Conservation (phyloP, 1,284 basidiomycete genomes). For the Amylostereum chailletii region DNA sequence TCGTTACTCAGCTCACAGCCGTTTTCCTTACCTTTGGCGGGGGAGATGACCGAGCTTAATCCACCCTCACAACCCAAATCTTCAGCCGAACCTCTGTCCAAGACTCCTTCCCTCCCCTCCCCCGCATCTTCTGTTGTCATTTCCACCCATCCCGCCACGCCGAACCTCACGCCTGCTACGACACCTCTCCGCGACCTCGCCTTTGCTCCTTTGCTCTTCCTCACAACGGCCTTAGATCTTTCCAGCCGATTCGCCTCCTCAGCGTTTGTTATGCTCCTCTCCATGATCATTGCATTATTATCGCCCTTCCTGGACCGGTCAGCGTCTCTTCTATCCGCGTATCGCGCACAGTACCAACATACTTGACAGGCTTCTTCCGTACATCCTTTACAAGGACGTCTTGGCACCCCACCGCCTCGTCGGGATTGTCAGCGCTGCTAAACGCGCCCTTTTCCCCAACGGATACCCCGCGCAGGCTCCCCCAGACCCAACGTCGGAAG, state of each 20-base stretch:
- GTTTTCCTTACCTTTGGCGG: too few species aligned
- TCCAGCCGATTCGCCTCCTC: conserved; percentile 15
- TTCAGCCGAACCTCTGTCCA: conserved; percentile 16
- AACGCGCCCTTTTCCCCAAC: conserved; percentile 67
- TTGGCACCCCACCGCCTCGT: conserved; percentile 45
- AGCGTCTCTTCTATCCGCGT: conserved; percentile 5
- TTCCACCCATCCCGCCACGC: neutral
- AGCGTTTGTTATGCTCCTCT: conserved; percentile 20
- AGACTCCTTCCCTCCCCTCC: conserved; percentile 9
- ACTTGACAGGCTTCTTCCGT: conserved; percentile 45
- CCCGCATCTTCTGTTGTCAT: too few species aligned
- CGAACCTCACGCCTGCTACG: neutral
- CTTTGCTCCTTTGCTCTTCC: conserved; percentile 5
- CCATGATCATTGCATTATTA: conserved; percentile 19
- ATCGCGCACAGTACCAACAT: neutral
- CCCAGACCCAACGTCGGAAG: conserved; percentile 59
- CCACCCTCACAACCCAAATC: conserved; percentile 5
- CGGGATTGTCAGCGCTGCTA: conserved; percentile 38
- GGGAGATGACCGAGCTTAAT: too few species aligned
- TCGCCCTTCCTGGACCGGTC: conserved; percentile 32
- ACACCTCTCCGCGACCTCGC: conserved; percentile 5
- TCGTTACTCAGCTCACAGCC: too few species aligned
- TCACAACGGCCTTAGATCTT: conserved; percentile 7
- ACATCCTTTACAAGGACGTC: conserved; percentile 46
- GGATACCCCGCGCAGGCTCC: conserved; percentile 68